phyloP scores from a whole-genome alignment of 306 rosid species.

The Adenanthera pavonina region DNA sequence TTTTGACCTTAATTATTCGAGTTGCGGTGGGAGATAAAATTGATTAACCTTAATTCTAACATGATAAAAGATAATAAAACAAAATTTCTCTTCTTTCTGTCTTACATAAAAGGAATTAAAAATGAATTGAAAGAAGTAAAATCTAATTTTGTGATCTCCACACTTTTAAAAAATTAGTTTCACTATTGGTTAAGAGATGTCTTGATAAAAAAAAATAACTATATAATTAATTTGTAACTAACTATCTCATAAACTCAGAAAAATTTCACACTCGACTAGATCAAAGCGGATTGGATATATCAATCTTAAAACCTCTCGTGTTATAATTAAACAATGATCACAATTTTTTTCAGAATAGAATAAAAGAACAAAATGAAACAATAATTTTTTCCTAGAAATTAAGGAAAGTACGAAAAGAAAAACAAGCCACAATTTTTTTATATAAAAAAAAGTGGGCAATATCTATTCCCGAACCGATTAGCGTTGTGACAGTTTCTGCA shows the following conservation, averaged over 20 bases:
- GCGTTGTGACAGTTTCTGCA: constrained; percentile 50
- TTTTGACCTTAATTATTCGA: neutral
- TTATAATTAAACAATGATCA: neutral
- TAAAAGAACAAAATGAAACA: neutral
- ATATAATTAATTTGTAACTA: too few relatives aligned
- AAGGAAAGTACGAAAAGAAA: neutral
- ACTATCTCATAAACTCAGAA: neutral
- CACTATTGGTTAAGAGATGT: too few relatives aligned
- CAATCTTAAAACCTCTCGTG: neutral
- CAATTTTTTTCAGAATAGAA: neutral
- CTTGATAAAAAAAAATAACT: too few relatives aligned
- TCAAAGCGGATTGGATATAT: neutral
- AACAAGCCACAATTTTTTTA: neutral
- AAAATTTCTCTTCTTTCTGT: neutral
- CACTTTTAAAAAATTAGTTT: too few relatives aligned
- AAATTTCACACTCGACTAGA: neutral
- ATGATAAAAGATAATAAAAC: neutral
- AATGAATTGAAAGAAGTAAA: too few relatives aligned
- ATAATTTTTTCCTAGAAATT: too few relatives aligned
- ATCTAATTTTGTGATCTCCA: too few relatives aligned
- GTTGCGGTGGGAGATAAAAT: neutral
- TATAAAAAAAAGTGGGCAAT: neutral
- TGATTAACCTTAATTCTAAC: neutral
- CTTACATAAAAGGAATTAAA: neutral
- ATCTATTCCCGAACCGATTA: constrained; percentile 12